Base-by-base conservation (phyloP, 805 yeast species). In the Metschnikowia sp. region DNA sequence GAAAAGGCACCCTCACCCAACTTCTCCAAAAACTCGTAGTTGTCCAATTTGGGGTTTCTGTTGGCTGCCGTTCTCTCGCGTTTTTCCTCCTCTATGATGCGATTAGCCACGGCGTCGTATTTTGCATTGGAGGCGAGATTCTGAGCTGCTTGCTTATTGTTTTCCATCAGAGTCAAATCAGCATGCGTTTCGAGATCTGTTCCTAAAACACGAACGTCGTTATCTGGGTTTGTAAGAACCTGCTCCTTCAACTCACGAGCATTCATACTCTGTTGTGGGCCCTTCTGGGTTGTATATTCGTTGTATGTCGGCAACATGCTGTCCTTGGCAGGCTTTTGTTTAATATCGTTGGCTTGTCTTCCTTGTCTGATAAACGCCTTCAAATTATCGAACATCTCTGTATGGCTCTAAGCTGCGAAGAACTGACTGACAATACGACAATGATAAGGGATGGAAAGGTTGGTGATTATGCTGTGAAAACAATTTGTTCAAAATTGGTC, bases 1-100 rank as follows among this genome's bases (percentile, higher is more conserved):
- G 96, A 88, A 62, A 92, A 91, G 0, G 97, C 97, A 8, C 98
- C 98, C 60, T 86, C 91, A 0, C 94, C 92, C 13, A 86, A 54
- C 18, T 65, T 54, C 10, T 64, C 58, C 32, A 68, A 40, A 13
- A 73, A 56, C 33, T 59, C 57, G 53, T 64, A 72, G 37, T 64
- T 52, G 8, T 52, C 52, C 45, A 52, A 50, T 22, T 44, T 47
- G 6, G 59, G 58, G 42, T 39, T 44, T 38, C 48, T 47, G 18
- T 40, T 39, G 2, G 37, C 42, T 12, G 36, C 32, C 13, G 32
- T 41, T 9, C 48, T 32, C 36, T 42, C 36, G 11, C 26, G 39
- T 30, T 47, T 42, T 31, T 55, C 58, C 10, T 55, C 54, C 44
- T 43, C 44, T 26, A 52, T 41, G 3, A 55, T 49, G 11, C 36